Base-by-base conservation (phyloP, 2,329 filamentous ascomycete genomes). In the Claviceps capensis region DNA sequence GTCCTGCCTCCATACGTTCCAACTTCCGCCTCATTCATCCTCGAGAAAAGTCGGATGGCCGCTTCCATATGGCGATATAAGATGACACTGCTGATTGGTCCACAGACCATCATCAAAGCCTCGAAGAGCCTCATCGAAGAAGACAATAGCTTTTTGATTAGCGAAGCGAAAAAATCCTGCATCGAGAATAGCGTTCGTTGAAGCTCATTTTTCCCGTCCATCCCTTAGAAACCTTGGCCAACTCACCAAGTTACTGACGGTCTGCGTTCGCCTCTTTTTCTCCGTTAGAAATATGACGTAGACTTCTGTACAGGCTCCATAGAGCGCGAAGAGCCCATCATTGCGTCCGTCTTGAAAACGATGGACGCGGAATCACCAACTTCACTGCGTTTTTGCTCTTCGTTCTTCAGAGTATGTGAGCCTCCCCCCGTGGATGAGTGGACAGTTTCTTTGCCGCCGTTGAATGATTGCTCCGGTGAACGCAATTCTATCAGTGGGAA, bases 221-320 rank as follows among this genome's bases (percentile, higher is more conserved):
- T 23, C 19, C 4, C 5, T 16, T 16, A 11, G 30, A 34, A 11
- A 11, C 26, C 19, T 19, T 19, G 19, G 2, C 19, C 23, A 7
- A 26, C 23, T 26, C 2, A 26, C 7, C 9, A 34, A 34, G 4
- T 34, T 30, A 45, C 43, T 45, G 16, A 45, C 9, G 30, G 16
- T 30, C 16, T 8, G 2, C n/a, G 1, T 45, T 45, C 9, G 8
- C 19, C 16, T 47, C 22, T 45, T 19, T 45, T 17, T 1, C 9
- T 17, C 11, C 16, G 4, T 14, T 2, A 76, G 69, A 62, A 67
- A 41, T 70, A 75, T 56, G 77, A 80, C 51, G 58, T 65, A 34
- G 76, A 80, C 59, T 76, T 79, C 37, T 81, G 77, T 51, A 63
- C 68, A 2, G 78, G 77, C 4, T 65, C 73, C 11, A 69, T 79